Base-by-base conservation (phyloP, 305 asterid genomes). In the Solanum aculeatissimum region DNA sequence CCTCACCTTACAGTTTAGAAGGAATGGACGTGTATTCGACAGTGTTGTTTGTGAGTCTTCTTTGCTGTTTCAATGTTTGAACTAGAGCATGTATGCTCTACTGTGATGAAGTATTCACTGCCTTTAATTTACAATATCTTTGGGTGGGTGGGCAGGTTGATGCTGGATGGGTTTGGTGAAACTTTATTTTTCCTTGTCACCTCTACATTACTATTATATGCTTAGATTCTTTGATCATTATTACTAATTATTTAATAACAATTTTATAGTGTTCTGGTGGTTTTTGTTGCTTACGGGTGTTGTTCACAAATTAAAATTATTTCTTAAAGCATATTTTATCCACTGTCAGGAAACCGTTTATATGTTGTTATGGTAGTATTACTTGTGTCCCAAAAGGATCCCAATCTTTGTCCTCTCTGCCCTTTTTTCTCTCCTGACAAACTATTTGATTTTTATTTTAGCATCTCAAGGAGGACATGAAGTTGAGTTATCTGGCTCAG, bases 381-480 rank as follows among this genome's bases (percentile, higher is more conserved):
- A 18, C 51, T 18, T 69, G 40, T 69, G 51, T 19, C 51, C 70
- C 81, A 32, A 47, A 49, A 47, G 85, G 85, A 9, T 83, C 54
- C 45, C 51, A 65, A 45, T 55, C 82, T 70, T 84, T 65, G 71
- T 21, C 53, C 85, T 87, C 69, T 66, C 60, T 83, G 29, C 53
- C 84, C 68, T 84, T 49, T 23, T 66, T 16, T 53, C 60, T 75
- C 83, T 66, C 43, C 82, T 84, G 86, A 79, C 69, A 47, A 72
- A 82, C 80, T 79, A 83, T 27, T 83, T 80, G 60, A 53, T 81
- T 53, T 84, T 81, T 89, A 82, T 87, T 81, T 82, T 89, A 97
- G 98, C 99, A 95, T 91, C 89, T 97, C 91, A 97, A 95, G 92
- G 98, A 97, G 91, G 98, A 95, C 85, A 97, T 95, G 99, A 94